Percentiles rank a stretch among this genome's conserved stretches.
Conservation (phyloP, 805 yeast species). For the Nakazawaea ernobii region DNA sequence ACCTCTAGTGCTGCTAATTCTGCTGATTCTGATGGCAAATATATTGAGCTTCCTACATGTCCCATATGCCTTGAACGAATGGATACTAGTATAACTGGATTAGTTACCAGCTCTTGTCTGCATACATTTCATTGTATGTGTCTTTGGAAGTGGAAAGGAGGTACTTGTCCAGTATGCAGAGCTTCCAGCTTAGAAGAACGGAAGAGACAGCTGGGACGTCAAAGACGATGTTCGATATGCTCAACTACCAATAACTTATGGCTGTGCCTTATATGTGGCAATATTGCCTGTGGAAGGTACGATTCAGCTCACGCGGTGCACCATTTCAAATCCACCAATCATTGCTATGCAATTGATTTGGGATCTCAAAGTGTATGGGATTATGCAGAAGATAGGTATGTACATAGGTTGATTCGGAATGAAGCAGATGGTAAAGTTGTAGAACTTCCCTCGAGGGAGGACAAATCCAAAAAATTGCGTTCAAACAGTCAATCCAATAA, state of each 20-base stretch:
- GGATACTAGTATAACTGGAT: conserved; percentile 76
- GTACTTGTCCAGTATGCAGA: conserved; percentile 86
- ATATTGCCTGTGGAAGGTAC: conserved; percentile 88
- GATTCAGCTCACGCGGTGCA: conserved; percentile 80
- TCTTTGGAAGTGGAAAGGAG: conserved; percentile 83
- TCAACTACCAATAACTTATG: conserved; percentile 59
- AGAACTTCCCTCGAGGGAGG: conserved; percentile 48
- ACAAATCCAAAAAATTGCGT: conserved; percentile 11
- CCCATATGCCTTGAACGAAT: conserved; percentile 89
- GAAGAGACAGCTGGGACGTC: background rate
- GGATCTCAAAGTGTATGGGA: conserved; percentile 89
- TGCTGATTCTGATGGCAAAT: conserved; percentile 2
- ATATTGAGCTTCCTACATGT: conserved; percentile 74
- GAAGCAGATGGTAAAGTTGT: conserved; percentile 87
- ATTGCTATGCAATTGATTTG: conserved; percentile 88
- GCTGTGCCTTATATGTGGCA: conserved; percentile 89
- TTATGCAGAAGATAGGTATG: conserved; percentile 86
- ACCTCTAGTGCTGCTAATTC: background rate
- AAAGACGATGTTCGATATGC: conserved; percentile 48
- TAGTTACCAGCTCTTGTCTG: conserved; percentile 84
- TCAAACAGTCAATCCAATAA: conserved; percentile 8
- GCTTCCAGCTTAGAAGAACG: conserved; percentile 42
- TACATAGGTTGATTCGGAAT: conserved; percentile 78
- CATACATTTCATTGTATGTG: conserved; percentile 92
- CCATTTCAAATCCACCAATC: conserved; percentile 73